phyloP scores from a whole-genome alignment of 23 red algal species.

The Pyropia haitanensis region DNA sequence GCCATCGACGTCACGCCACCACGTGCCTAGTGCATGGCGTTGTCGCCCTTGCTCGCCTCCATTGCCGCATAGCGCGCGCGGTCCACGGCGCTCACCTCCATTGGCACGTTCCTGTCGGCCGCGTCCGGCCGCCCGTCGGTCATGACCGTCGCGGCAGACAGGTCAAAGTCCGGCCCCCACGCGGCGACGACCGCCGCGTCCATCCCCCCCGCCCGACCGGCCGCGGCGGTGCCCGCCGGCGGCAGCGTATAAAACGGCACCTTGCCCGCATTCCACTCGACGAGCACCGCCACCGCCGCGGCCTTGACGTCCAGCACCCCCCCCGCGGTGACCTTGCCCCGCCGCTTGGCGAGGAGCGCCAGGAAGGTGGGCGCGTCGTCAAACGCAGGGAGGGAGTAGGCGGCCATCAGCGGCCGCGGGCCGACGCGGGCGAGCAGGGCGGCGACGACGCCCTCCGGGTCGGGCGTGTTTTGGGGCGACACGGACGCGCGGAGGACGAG shows the following conservation, averaged over 20 bases:
- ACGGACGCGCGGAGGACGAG: constrained; percentile 80
- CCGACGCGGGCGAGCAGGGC: constrained; percentile 64
- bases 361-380: constrained; percentile 53
- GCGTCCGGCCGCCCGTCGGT: too few species aligned
- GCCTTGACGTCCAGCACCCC: constrained; percentile 77
- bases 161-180: constrained; percentile 64
- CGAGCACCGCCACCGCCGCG: constrained; percentile 66
- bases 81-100: too few species aligned
- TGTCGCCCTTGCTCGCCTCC: too few species aligned
- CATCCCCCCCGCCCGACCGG: constrained; percentile 7
- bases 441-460: constrained; percentile 62
- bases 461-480: constrained; percentile 44
- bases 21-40: too few species aligned
- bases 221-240: constrained; percentile 41
- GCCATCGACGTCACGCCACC: too few species aligned
- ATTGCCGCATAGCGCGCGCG: too few species aligned
- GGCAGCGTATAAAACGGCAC: constrained; percentile 95
- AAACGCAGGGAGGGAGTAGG: constrained; percentile 65
- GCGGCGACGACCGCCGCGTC: constrained; percentile 39
- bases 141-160: background rate
- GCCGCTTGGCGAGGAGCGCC: constrained; percentile 60
- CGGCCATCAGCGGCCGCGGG: constrained; percentile 45
- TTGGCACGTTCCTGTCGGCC: too few species aligned
- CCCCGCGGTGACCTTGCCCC: constrained; percentile 58
- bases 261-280: constrained; percentile 90